Evolutionary conservation across 139 green algal genomes (phyloP).

Genomic region (Prasinococcaceae sp.): DNA sequence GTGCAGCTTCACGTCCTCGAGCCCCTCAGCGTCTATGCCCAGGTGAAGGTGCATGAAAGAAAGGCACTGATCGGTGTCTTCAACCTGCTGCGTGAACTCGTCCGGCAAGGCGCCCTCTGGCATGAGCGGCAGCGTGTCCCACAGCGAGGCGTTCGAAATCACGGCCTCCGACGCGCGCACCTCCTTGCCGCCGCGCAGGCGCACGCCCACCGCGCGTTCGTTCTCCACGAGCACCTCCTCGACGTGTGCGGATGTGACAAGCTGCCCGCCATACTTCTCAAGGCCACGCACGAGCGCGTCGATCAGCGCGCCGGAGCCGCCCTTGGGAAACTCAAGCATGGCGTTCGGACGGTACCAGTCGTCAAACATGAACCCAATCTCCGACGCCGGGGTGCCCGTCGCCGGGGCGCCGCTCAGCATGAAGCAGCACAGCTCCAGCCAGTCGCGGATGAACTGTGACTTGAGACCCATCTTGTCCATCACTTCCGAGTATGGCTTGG

Average conservation of each 20-base stretch:
- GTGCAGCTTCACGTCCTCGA: constrained; percentile 68
- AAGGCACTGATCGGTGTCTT: constrained; percentile 42
- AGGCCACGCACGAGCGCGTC: constrained; percentile 73
- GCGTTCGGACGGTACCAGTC: constrained; percentile 34
- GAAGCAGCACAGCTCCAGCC: constrained; percentile 91
- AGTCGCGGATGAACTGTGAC: constrained; percentile 81
- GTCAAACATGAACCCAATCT: constrained; percentile 81
- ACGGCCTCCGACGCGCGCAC: constrained; percentile 24
- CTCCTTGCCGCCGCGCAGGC: constrained; percentile 13
- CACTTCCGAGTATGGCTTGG: neutral
- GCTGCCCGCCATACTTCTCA: constrained; percentile 62
- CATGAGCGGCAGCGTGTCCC: constrained; percentile 78
- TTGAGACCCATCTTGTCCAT: constrained; percentile 19
- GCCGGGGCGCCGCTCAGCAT: constrained; percentile 77
- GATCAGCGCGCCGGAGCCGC: constrained; percentile 74
- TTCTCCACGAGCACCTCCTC: constrained; percentile 57
- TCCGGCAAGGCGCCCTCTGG: constrained; percentile 29
- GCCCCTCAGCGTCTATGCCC: constrained; percentile 33
- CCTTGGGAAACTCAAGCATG: constrained; percentile 71
- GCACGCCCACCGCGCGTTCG: constrained; percentile 13
- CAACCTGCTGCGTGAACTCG: constrained; percentile 10
- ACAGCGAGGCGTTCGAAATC: constrained; percentile 49
- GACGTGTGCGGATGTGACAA: constrained; percentile 63
- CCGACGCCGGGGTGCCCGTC: constrained; percentile 80
- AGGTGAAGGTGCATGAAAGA: constrained; percentile 98